Base-by-base conservation (phyloP, 75 land plant genomes). In the Cryptomeria japonica region DNA sequence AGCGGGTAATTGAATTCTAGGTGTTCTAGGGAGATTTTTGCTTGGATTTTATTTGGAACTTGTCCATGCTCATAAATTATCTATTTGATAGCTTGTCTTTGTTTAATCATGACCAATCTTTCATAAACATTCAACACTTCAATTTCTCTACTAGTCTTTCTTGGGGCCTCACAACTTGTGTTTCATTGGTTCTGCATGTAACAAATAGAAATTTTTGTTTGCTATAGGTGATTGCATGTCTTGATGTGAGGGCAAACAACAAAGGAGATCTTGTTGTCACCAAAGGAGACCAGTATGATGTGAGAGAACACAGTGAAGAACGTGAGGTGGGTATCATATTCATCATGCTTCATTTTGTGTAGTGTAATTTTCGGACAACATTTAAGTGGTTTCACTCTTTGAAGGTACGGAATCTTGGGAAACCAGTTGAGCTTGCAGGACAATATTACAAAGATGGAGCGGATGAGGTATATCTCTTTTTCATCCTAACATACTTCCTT, bases 261-360 rank as follows among this genome's bases (percentile, higher is more conserved):
- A 89, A 88, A 84, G 99, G 99, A 79, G 99, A 98, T 88, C 97
- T 98, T 89, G 99, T 98, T 53, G 99, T 98, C 42, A 98, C 99
- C 19, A 98, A 98, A 92, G 99, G 99, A 46, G 99, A 98, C 86
- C 99, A 98, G 86, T 98, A 98, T 93, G 99, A 97, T 94, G 99
- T 98, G 34, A 91, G 99, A 89, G 99, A 98, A 80, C 90, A 93
- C 18, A 94, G 93, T 61, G 85, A 94, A 84, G 95, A 90, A 68
- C 94, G 94, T 88, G 98, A 97, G 98, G 99, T 98, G 92, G 41
- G n/a, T 85, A 64, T 22, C 16, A 84, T 51, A 36, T 51, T 32
- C 37, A 5, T 56, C 31, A 82, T n/a, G 84, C 15, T 44, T 82
- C 34, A 82, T n/a, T n/a, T 16, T 82, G 46, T 25, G 41, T 46